A percentile compares a stretch with the other conserved stretches of the same genome.
Evolutionary conservation across 352 stramenopile genomes (phyloP).

Genomic region (Phytophthora hybrid): DNA sequence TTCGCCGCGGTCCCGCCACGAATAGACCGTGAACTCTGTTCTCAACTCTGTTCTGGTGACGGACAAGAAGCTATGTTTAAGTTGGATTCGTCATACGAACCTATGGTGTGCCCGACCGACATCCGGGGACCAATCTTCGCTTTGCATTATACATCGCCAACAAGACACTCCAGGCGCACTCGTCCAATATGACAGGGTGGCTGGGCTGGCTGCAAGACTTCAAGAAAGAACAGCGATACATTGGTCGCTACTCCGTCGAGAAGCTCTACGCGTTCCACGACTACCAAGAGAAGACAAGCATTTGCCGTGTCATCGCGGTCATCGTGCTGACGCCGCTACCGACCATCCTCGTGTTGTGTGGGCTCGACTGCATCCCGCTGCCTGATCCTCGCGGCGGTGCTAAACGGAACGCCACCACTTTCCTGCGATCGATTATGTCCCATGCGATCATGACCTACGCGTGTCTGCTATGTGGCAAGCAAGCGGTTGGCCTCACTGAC

Average conservation of each 20-base stretch:
- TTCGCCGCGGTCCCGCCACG: not conserved
- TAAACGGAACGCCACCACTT: conserved; percentile 1
- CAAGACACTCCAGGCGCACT: not conserved
- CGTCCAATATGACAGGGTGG: not conserved
- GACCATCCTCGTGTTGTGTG: conserved; percentile 16
- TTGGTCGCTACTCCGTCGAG: conserved; percentile 37
- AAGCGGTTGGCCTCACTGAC: conserved; percentile 9
- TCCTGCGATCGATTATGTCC: conserved; percentile 23
- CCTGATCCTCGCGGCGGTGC: conserved; percentile 8
- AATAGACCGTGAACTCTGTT: not conserved
- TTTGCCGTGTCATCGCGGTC: conserved; percentile 20
- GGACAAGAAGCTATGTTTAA: not conserved
- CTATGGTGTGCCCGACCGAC: not conserved
- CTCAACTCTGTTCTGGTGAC: not conserved
- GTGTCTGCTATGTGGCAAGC: not conserved
- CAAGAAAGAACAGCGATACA: conserved; percentile 25
- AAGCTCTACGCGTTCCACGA: conserved; percentile 35
- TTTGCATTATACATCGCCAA: not conserved
- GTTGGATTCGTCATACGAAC: not conserved
- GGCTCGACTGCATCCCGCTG: conserved; percentile 14
- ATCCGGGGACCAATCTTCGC: not conserved
- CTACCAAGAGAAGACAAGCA: conserved; percentile 25
- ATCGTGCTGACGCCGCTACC: conserved; percentile 9
- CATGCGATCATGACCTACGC: not conserved
- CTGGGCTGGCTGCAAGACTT: not conserved